Conservation (phyloP, 345 rosid species). For the Rhodamnia rubescens region DNA sequence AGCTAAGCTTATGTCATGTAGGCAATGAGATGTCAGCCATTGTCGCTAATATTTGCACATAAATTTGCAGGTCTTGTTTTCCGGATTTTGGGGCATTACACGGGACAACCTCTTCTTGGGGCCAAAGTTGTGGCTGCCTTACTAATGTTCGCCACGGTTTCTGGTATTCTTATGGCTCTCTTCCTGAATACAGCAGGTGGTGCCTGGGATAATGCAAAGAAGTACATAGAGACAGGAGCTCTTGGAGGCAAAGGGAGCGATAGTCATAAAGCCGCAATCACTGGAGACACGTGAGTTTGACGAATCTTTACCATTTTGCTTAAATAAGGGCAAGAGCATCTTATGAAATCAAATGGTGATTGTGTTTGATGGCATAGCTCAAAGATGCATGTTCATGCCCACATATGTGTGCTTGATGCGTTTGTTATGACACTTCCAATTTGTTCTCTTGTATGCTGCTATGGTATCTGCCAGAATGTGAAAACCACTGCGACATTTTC, state of each 20-base stretch:
- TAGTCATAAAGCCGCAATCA: constrained; percentile 91
- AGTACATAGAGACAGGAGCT: constrained; percentile 91
- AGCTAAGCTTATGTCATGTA: background rate
- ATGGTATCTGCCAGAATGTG: background rate
- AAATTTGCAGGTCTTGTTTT: constrained; percentile 54
- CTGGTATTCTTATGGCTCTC: constrained; percentile 98
- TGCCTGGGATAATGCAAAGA: constrained; percentile 99
- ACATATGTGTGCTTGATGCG: background rate
- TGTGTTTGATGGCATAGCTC: background rate
- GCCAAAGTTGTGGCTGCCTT: constrained; percentile 91
- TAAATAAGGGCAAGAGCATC: background rate
- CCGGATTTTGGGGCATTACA: constrained; percentile 74
- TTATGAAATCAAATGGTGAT: background rate
- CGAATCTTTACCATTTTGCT: background rate
- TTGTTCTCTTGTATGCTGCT: background rate
- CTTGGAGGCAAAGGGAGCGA: constrained; percentile 99
- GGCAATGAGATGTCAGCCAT: background rate
- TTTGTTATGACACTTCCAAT: background rate
- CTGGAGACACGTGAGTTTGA: constrained; percentile 94
- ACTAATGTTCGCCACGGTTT: constrained; percentile 94
- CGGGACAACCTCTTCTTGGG: constrained; percentile 90
- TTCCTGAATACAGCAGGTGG: constrained; percentile 98
- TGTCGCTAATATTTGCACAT: background rate
- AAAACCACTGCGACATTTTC: background rate
- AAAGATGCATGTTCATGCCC: background rate